Percentiles rank a stretch among this genome's conserved stretches.
phyloP scores from a whole-genome alignment of 768 basidiomycete genomes.

The Pleurotus citrinopileatus region DNA sequence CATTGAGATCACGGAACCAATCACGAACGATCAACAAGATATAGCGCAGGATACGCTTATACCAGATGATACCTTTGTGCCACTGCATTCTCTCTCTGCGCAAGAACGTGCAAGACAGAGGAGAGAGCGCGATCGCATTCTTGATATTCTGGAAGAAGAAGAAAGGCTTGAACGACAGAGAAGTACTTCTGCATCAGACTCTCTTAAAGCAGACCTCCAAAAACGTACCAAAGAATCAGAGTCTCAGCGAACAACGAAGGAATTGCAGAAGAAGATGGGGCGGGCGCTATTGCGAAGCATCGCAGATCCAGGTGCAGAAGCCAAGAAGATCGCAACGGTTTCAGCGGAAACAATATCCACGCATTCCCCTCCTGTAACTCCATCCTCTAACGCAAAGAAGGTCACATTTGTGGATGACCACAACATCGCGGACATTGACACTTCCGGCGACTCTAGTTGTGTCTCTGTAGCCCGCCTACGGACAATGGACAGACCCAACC shows the following conservation, averaged over 20 bases:
- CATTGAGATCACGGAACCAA: conserved; percentile 70
- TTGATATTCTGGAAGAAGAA: conserved; percentile 71
- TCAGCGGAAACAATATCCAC: conserved; percentile 12
- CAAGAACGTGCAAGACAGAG: conserved; percentile 46
- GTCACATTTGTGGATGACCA: conserved; percentile 60
- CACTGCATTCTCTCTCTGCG: conserved; percentile 41
- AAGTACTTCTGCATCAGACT: conserved; percentile 37
- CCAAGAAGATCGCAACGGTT: not conserved
- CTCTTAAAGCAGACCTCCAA: conserved; percentile 43
- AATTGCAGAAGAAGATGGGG: conserved; percentile 80
- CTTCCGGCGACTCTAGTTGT: conserved; percentile 46
- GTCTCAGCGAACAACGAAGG: conserved; percentile 40
- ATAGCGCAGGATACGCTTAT: conserved; percentile 8
- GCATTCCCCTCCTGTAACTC: not conserved
- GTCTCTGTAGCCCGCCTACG: conserved; percentile 49
- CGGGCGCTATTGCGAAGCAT: conserved; percentile 54
- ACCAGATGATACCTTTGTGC: conserved; percentile 41
- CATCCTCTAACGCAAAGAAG: conserved; percentile 41
- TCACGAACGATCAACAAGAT: conserved; percentile 17
- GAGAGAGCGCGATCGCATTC: conserved; percentile 58
- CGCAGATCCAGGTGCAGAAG: conserved; percentile 23
- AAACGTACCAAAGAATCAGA: conserved; percentile 42
- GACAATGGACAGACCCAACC: conserved; percentile 30
- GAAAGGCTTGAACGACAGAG: conserved; percentile 43
- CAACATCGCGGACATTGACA: conserved; percentile 21